These are phyloP conservation scores for Xylaria sp. DNA, from an alignment of 2,329 filamentous ascomycete species.

Conservation along the genomic window DNA sequence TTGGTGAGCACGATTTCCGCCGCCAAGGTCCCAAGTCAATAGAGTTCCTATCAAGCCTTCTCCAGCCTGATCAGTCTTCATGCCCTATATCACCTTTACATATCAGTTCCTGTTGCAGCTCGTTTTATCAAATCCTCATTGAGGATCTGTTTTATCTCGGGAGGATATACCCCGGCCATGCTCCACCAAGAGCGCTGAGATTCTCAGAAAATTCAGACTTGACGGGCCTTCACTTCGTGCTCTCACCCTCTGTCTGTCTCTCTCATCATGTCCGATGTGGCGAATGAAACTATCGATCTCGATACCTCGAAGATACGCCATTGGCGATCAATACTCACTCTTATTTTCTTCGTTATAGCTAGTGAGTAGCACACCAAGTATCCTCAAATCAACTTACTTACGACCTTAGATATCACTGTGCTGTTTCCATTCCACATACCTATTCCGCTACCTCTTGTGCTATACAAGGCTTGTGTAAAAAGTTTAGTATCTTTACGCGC, in stretches of 20 bases:
- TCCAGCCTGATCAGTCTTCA: slow-evolving; percentile 4
- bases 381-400: slow-evolving; percentile 23
- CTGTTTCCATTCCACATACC: slow-evolving; percentile 76
- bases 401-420: slow-evolving; percentile 70
- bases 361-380: slow-evolving; percentile 64
- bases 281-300: slow-evolving; percentile 44
- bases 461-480: slow-evolving; percentile 60
- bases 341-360: slow-evolving; percentile 75
- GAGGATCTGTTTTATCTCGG: not conserved
- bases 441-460: slow-evolving; percentile 65
- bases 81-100: slow-evolving; percentile 7
- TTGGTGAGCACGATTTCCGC: not conserved
- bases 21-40: slow-evolving; percentile 25
- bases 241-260: slow-evolving; percentile 2
- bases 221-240: not conserved
- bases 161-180: slow-evolving; percentile 21
- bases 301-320: slow-evolving; percentile 67
- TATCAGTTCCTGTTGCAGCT: slow-evolving; percentile 17
- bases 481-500: slow-evolving; percentile 61
- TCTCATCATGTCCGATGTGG: slow-evolving; percentile 39
- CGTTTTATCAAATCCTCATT: slow-evolving; percentile 15
- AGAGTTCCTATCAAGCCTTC: slow-evolving; percentile 2
- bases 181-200: slow-evolving; percentile 16
- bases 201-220: slow-evolving; percentile 16
- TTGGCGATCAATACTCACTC: slow-evolving; percentile 77